phyloP scores from a whole-genome alignment of 257 asterid species.

The Solanum verrucosum region DNA sequence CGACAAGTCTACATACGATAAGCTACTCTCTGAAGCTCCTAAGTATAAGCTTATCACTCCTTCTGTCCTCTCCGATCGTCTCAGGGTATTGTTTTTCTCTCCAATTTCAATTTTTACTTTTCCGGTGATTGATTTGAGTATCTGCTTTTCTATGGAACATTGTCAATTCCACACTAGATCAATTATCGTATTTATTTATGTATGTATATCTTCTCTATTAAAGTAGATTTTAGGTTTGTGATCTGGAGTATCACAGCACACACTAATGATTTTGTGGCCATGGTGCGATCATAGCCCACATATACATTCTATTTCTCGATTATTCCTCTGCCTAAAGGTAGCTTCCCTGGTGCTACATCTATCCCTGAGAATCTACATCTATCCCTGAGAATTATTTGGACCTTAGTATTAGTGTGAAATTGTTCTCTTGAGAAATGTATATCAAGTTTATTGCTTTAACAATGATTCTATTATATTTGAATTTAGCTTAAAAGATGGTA shows the following conservation, averaged over 20 bases:
- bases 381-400: not conserved
- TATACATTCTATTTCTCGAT: not conserved
- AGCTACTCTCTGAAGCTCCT: constrained; percentile 75
- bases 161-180: not conserved
- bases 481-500: not conserved
- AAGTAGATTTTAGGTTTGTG: not conserved
- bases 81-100: constrained; percentile 44
- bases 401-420: not conserved
- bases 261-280: not conserved
- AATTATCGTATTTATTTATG: not conserved
- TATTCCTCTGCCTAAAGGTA: not conserved
- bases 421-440: not conserved
- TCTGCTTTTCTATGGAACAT: not conserved
- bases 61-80: constrained; percentile 83
- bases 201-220: not conserved
- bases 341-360: not conserved
- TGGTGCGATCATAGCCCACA: not conserved
- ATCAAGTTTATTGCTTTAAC: not conserved
- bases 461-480: not conserved
- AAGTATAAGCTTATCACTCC: constrained; percentile 94
- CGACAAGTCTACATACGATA: constrained; percentile 78
- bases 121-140: not conserved
- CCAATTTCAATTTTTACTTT: not conserved
- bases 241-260: not conserved
- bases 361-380: not conserved